These are phyloP conservation scores for Leonotis leonurus DNA, from an alignment of 257 asterid species.

Conservation along the genomic window DNA sequence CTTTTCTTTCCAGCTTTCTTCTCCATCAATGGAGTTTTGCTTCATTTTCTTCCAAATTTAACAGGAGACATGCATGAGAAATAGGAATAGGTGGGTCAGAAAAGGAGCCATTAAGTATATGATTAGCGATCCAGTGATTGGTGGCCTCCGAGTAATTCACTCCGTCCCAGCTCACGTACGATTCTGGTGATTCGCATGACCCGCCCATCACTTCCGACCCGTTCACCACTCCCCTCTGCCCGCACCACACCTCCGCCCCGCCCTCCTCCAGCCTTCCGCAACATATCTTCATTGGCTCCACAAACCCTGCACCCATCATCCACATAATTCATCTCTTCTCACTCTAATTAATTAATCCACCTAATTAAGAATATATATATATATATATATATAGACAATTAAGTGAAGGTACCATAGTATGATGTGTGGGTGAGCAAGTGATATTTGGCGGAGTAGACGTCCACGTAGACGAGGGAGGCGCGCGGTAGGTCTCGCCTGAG, in stretches of 20 bases:
- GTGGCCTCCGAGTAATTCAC: background rate
- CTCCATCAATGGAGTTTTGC: too few relatives aligned
- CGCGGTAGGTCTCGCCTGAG: slow-evolving; percentile 30
- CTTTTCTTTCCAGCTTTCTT: too few relatives aligned
- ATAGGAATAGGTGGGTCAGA: background rate
- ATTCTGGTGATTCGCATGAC: background rate
- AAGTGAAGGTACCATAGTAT: slow-evolving; percentile 29
- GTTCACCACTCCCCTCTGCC: background rate
- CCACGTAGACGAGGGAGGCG: slow-evolving; percentile 35
- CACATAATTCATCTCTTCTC: too few relatives aligned
- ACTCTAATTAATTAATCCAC: too few relatives aligned
- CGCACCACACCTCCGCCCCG: background rate
- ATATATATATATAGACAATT: too few relatives aligned
- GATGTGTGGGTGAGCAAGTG: slow-evolving; percentile 35
- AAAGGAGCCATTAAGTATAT: background rate
- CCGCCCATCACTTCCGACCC: background rate
- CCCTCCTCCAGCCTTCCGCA: background rate
- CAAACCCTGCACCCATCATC: background rate
- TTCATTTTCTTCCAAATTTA: too few relatives aligned
- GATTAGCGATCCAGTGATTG: background rate
- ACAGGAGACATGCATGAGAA: background rate
- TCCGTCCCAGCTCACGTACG: background rate
- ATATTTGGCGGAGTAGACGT: slow-evolving; percentile 42
- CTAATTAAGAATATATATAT: too few relatives aligned
- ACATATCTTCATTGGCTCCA: background rate